Evolutionary conservation across 345 rosid species (phyloP), one percentile per base, ranked within the genome.

Genomic region (Eucalyptus erythrocorys): DNA sequence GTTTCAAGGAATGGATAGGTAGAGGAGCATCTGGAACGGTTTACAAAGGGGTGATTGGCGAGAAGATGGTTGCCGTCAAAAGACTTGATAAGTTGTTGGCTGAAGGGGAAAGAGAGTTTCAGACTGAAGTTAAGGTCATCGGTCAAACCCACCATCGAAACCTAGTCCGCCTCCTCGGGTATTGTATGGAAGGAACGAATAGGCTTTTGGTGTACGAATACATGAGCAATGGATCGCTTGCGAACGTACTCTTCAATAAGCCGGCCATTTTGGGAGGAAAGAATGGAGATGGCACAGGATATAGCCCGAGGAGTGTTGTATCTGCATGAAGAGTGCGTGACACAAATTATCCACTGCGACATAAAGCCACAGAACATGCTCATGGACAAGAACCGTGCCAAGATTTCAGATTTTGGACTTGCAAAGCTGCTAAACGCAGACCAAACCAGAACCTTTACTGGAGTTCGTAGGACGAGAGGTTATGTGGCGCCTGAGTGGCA

Each of bases 401-500:
- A 88, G 88, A 87, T 92, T 8, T 89, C 93, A 1, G 92, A 92
- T 68, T 88, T 92, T 7, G 90, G 90, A 30, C 88, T 89, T 9
- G 87, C 90, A 5, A 89, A 89, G 87, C 71, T 91, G 42, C 24
- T 90, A 89, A 88, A 48, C 81, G 91, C 87, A 15, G 92, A 91
- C 32, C 91, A 91, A 34, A 90, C 93, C 13, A 87, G 57, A 14
- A 91, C 94, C 2, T 90, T 90, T 59, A 91, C 90, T 0, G 86
- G 85, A 40, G 86, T 91, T 6, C 89, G 92, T 40, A 91, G 93
- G 27, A 91, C 90, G 6, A 90, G 87, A 87, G 89, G 91, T 21
- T 91, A 88, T 64, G 89, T 86, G 24, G 93, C 93, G 10, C 93
- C 94, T 1, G 88, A 91, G 88, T 91, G 93, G 93, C 89, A 90